A percentile compares a stretch with the other conserved stretches of the same genome.
Evolutionary conservation across 2,329 filamentous ascomycete genomes (phyloP).

Genomic region (Hymenotorrendiella dingleyae): DNA sequence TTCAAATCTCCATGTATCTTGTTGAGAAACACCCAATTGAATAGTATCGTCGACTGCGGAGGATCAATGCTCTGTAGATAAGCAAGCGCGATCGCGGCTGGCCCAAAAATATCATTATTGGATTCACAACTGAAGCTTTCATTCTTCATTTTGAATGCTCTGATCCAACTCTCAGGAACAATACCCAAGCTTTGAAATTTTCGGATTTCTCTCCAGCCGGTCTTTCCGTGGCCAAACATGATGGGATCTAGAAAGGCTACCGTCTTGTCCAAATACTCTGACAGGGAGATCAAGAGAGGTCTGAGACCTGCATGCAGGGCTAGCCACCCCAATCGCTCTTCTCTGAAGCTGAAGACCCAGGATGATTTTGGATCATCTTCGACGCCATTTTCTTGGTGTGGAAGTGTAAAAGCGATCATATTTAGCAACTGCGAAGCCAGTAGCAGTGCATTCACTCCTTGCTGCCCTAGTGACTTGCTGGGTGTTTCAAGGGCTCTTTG

Average conservation of each 20-base stretch:
- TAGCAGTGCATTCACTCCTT: slow-evolving; percentile 13
- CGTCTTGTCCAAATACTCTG: slow-evolving; percentile 12
- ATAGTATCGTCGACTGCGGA: slow-evolving; percentile 11
- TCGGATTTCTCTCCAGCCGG: slow-evolving; percentile 13
- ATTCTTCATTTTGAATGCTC: slow-evolving; percentile 14
- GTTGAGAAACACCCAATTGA: slow-evolving; percentile 13
- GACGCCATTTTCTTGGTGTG: slow-evolving; percentile 12
- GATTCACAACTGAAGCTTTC: slow-evolving; percentile 13
- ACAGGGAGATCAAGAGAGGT: slow-evolving; percentile 13
- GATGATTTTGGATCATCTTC: slow-evolving; percentile 14
- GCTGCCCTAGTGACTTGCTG: slow-evolving; percentile 13
- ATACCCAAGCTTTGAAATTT: slow-evolving; percentile 14
- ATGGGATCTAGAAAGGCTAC: slow-evolving; percentile 13
- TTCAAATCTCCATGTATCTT: slow-evolving; percentile 13
- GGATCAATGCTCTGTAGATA: slow-evolving; percentile 13
- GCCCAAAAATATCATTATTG: slow-evolving; percentile 13
- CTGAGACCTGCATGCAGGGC: slow-evolving; percentile 12
- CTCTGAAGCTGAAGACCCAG: slow-evolving; percentile 13
- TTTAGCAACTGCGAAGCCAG: slow-evolving; percentile 13
- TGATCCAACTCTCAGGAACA: slow-evolving; percentile 14
- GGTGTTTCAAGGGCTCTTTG: slow-evolving; percentile 13
- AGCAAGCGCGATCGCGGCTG: slow-evolving; percentile 13
- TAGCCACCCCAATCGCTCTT: slow-evolving; percentile 14
- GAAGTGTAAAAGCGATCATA: slow-evolving; percentile 14
- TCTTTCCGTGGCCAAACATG: slow-evolving; percentile 14